A percentile compares a stretch with the other conserved stretches of the same genome.
Conservation (phyloP, 1,139 yeast species). For the Pichia sp. region DNA sequence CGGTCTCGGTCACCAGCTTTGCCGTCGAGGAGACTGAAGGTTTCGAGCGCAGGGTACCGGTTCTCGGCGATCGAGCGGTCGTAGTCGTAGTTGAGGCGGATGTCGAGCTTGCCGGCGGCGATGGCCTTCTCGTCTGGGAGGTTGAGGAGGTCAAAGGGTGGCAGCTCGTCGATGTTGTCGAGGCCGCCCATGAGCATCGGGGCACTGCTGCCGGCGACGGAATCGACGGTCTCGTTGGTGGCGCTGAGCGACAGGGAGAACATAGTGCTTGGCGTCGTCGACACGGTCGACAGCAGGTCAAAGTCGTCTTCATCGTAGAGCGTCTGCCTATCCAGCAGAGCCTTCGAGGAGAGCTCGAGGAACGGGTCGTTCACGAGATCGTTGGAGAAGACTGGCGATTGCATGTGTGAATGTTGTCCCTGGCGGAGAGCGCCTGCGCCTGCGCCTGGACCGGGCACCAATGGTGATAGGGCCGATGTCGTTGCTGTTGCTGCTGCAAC, state of each 20-base stretch:
- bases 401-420: not conserved
- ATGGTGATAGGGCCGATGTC: not conserved
- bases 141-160: constrained; percentile 14
- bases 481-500: too few relatives aligned
- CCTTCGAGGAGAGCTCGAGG: constrained; percentile 3
- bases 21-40: constrained; percentile 5
- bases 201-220: constrained; percentile 4
- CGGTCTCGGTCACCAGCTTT: not conserved
- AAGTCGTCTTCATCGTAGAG: constrained; percentile 16
- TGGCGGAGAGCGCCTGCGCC: not conserved
- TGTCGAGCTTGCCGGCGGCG: constrained; percentile 1
- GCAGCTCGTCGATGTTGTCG: constrained; percentile 9
- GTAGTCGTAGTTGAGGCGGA: not conserved
- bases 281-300: constrained; percentile 21
- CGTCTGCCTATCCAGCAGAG: not conserved
- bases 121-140: constrained; percentile 13
- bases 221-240: constrained; percentile 27
- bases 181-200: not conserved
- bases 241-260: constrained; percentile 22
- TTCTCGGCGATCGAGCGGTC: not conserved
- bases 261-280: constrained; percentile 29
- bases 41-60: constrained; percentile 7
- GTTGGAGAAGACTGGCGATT: not conserved
- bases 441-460: too few relatives aligned
- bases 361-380: constrained; percentile 5